A percentile compares a stretch with the other conserved stretches of the same genome.
Evolutionary conservation across 768 basidiomycete species (phyloP).

Genomic region (Pleurotus ostreatus): DNA sequence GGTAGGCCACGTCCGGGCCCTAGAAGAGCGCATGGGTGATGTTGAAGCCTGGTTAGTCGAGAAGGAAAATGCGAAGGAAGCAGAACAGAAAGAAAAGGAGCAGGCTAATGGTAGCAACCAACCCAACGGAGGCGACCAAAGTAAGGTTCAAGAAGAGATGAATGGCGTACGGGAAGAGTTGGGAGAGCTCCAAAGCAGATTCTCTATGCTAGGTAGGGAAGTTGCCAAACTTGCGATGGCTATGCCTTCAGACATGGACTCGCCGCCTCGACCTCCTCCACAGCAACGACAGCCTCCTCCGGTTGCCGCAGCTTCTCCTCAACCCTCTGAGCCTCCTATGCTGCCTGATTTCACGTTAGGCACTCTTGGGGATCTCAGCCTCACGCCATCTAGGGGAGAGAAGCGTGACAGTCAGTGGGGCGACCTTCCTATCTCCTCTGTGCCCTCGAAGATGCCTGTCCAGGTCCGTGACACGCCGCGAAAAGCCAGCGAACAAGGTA

Average conservation of each 20-base stretch:
- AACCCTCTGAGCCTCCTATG: slow-evolving; percentile 2
- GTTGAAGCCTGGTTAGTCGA: slow-evolving; percentile 90
- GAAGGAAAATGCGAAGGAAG: slow-evolving; percentile 67
- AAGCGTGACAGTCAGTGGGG: slow-evolving; percentile 5
- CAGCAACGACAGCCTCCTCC: slow-evolving; percentile 17
- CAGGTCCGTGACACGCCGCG: slow-evolving; percentile 16
- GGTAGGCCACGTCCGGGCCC: slow-evolving; percentile 79
- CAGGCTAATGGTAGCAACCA: slow-evolving; percentile 10
- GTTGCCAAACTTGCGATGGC: slow-evolving; percentile 70
- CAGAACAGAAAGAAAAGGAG: slow-evolving; percentile 17
- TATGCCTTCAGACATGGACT: slow-evolving; percentile 22
- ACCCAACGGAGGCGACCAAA: slow-evolving; percentile 3
- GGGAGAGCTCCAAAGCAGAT: slow-evolving; percentile 68
- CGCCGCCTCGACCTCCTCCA: slow-evolving; percentile 21
- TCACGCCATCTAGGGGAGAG: slow-evolving; percentile 1
- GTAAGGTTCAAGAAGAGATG: slow-evolving; percentile 38
- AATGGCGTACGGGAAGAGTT: slow-evolving; percentile 62
- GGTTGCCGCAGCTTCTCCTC: slow-evolving; percentile 25
- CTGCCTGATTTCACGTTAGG: neutral
- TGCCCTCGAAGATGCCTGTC: slow-evolving; percentile 43
- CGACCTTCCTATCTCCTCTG: slow-evolving; percentile 36
- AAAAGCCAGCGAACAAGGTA: slow-evolving; percentile 5
- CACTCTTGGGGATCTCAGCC: slow-evolving; percentile 4
- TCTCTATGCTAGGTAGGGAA: slow-evolving; percentile 72
- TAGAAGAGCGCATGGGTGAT: slow-evolving; percentile 90